These are phyloP conservation scores for Paecilomyces dactylethromorphus DNA, from an alignment of 2,329 filamentous ascomycete species.

Conservation along the genomic window DNA sequence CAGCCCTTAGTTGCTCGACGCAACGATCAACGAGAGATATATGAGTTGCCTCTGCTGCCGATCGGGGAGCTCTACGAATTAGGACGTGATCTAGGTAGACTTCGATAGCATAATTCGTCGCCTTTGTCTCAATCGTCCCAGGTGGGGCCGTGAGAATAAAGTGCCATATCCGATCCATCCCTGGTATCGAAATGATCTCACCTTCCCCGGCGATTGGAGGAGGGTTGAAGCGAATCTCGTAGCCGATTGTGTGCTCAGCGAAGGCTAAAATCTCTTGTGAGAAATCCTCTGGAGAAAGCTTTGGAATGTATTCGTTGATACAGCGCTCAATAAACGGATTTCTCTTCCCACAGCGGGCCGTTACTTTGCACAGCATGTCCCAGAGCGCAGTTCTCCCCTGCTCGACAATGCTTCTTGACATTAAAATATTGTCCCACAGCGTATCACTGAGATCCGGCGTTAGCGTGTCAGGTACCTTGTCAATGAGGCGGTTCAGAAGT, in stretches of 20 bases:
- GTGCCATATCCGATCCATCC: conserved; percentile 71
- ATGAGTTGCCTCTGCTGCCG: conserved; percentile 54
- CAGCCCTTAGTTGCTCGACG: conserved; percentile 59
- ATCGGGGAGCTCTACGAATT: conserved; percentile 35
- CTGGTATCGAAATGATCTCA: conserved; percentile 39
- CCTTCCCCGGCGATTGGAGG: conserved; percentile 37
- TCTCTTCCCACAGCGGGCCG: conserved; percentile 18
- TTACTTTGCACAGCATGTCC: conserved; percentile 52
- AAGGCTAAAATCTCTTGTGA: conserved; percentile 35
- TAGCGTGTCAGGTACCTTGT: conserved; percentile 56
- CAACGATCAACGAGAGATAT: conserved; percentile 67
- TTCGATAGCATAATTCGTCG: conserved; percentile 65
- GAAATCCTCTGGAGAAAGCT: conserved; percentile 31
- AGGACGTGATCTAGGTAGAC: conserved; percentile 58
- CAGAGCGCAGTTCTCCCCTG: conserved; percentile 63
- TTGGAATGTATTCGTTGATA: conserved; percentile 36
- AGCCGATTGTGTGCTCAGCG: conserved; percentile 34
- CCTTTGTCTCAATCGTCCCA: conserved; percentile 58
- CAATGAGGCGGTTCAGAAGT: conserved; percentile 54
- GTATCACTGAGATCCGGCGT: conserved; percentile 53
- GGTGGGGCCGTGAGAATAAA: conserved; percentile 66
- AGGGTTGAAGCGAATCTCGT: conserved; percentile 53
- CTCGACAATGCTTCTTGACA: conserved; percentile 52
- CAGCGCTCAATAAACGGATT: conserved; percentile 39
- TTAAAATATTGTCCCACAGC: conserved; percentile 70